Conservation (phyloP, 2,329 filamentous ascomycete genomes). For the Fusarium annulatum region DNA sequence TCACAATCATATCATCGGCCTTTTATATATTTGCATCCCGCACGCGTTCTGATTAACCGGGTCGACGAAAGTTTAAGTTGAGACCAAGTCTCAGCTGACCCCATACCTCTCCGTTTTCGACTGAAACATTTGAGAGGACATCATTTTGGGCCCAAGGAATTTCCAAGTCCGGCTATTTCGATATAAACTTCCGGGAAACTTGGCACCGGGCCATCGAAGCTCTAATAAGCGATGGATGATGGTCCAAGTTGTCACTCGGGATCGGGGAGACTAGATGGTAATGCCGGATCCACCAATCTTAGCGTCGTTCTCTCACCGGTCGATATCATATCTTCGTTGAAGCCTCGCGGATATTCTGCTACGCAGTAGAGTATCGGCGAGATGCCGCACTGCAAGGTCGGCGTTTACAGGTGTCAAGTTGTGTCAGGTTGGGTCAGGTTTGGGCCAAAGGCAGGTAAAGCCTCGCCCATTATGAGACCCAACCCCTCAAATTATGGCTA, state of each 20-base stretch:
- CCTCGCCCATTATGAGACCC: background rate
- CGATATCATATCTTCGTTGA: background rate
- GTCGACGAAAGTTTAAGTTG: background rate
- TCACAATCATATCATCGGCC: background rate
- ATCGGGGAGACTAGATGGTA: background rate
- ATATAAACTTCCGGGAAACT: background rate
- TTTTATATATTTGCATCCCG: background rate
- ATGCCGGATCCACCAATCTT: background rate
- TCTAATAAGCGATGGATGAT: background rate
- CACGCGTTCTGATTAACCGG: background rate
- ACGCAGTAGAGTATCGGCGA: background rate
- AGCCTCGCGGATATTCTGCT: too few species aligned
- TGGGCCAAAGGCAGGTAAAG: background rate
- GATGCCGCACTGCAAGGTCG: background rate
- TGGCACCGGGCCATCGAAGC: background rate
- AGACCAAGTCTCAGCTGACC: constrained; percentile 7
- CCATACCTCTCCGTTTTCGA: constrained; percentile 10
- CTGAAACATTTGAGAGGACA: background rate
- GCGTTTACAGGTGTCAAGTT: background rate
- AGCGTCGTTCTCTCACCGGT: background rate
- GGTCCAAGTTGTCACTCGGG: background rate
- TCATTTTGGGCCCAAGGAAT: background rate
- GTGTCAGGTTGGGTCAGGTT: background rate
- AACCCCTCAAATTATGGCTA: background rate
- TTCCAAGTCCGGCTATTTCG: background rate